These are phyloP conservation scores for Penicillium angulare DNA, from an alignment of 495 filamentous ascomycete genomes.

Conservation along the genomic window DNA sequence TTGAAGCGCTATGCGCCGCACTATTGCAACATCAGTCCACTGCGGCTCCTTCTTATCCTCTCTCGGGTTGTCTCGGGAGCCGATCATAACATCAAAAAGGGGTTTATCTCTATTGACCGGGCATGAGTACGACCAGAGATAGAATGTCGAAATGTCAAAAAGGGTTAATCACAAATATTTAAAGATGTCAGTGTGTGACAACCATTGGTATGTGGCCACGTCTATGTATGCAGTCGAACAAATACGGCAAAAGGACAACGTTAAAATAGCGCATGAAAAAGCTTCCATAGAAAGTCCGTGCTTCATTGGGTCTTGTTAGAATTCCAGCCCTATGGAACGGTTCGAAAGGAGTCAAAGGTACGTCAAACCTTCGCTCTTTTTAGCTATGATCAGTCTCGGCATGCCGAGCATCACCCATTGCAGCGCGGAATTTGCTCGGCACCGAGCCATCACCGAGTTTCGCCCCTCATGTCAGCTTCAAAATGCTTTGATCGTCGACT, in stretches of 20 bases:
- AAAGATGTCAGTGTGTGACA: not conserved
- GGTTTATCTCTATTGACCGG: no score
- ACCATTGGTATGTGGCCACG: not conserved
- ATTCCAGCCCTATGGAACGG: not conserved
- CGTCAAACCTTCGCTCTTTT: not conserved
- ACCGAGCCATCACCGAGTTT: conserved; percentile 14
- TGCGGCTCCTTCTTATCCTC: not conserved
- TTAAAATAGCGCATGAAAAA: not conserved
- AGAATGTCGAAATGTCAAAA: no score
- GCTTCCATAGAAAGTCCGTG: not conserved
- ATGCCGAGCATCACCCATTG: not conserved
- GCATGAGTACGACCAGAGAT: no score
- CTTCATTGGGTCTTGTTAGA: not conserved
- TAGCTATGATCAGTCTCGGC: not conserved
- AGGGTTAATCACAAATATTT: no score
- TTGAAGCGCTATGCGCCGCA: no score
- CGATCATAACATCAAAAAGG: not conserved
- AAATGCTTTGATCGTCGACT: no score
- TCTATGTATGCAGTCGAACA: not conserved
- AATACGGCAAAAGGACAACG: not conserved
- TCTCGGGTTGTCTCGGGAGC: not conserved
- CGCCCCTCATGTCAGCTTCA: no score
- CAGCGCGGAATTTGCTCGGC: conserved; percentile 13
- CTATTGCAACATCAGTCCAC: not conserved
- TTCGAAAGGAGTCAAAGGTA: not conserved